Base-by-base conservation (phyloP, 1,284 basidiomycete genomes). In the Stereum hirsutum region DNA sequence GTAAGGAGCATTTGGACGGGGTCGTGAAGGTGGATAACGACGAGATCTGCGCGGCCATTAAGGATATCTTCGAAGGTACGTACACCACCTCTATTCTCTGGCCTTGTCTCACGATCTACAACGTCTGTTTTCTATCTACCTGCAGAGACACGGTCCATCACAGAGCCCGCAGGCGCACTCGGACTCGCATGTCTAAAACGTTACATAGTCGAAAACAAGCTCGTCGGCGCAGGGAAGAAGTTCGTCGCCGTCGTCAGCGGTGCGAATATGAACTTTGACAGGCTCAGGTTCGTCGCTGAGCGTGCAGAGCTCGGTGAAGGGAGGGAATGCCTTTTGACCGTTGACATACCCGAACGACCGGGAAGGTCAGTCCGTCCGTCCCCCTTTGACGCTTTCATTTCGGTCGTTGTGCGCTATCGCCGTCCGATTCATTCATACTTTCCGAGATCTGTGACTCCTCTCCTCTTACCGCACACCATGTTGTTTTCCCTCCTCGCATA, bases 201-300 rank as follows among this genome's bases (percentile, higher is more conserved):
- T 6, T 81, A 97, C 60, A 90, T 99, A 49, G 56, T 80, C 25
- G 64, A 81, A 45, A 90, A 97, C 60, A 74, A 84, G 46, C 76
- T 98, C 24, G 57, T 90, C 41, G 88, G 87, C 37, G 78, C 86
- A 1, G 76, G 86, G 45, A 93, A 91, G 64, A 81, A 78, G 47
- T 97, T 94, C 52, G 91, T 98, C 27, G 93, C 81, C 2, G 81
- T 98, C 42, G 72, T 99, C 49, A 93, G 88, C 51, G 96, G 96
- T 24, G 96, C 96, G 12, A 99, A 99, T 65, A 97, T 99, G 91
- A 98, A 99, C 68, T 99, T 99, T 64, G 89, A 91, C 52, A 78
- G 96, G 21, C 64, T 99, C 37, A 78, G 96, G 6, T 99, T 99
- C 58, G 95, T 99, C 20, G 88, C 96, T 12, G 96, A 99, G 59